These are phyloP conservation scores for Micromonas pusilla DNA, from an alignment of 139 green algal species.

Conservation along the genomic window DNA sequence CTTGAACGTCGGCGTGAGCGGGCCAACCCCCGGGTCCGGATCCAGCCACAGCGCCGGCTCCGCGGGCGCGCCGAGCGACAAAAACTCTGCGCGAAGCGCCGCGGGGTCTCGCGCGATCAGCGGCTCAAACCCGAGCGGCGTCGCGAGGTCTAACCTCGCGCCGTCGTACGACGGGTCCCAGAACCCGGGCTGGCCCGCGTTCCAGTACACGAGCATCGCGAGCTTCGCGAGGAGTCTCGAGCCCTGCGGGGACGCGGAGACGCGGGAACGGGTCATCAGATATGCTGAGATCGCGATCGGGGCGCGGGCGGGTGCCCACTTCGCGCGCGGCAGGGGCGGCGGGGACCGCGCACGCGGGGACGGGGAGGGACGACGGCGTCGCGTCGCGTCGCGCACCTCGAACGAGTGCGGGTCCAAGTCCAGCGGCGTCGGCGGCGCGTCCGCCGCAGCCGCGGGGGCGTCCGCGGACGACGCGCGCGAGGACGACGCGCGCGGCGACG, in stretches of 20 bases:
- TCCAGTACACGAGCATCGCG: slow-evolving; percentile 17
- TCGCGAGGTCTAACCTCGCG: background rate
- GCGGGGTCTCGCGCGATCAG: background rate
- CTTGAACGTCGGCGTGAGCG: background rate
- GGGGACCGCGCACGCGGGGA: background rate
- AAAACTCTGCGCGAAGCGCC: background rate
- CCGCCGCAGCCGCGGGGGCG: too few species aligned
- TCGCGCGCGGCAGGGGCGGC: too few species aligned
- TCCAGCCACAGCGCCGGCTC: background rate
- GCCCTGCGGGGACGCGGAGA: background rate
- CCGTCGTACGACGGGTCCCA: background rate
- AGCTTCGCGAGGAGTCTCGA: background rate
- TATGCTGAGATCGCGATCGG: background rate
- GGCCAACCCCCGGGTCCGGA: background rate
- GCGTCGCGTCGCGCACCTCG: too few species aligned
- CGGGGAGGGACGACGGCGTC: too few species aligned
- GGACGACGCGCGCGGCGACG: too few species aligned
- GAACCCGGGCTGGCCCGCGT: slow-evolving; percentile 8
- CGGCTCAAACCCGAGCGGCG: slow-evolving; percentile 6
- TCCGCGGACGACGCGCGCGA: too few species aligned
- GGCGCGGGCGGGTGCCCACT: background rate
- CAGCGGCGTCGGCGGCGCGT: too few species aligned
- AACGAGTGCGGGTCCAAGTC: background rate
- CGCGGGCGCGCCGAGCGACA: background rate
- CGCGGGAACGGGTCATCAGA: background rate